Evolutionary conservation across 352 stramenopile genomes (phyloP).

Genomic region (Phytophthora sansomeana): DNA sequence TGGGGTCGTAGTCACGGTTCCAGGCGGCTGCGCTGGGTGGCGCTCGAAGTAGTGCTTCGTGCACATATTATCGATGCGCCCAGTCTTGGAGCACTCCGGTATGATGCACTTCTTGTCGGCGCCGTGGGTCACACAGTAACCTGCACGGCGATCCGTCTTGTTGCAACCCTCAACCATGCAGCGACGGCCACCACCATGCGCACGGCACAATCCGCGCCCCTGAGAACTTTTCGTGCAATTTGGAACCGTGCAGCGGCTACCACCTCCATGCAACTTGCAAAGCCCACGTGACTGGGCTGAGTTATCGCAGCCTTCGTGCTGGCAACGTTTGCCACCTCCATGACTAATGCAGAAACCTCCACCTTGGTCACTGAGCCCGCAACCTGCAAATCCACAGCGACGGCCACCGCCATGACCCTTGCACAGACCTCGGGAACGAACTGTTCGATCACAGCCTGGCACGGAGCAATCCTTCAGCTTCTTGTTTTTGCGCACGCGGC

Average conservation of each 20-base stretch:
- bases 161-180: conserved; percentile 89
- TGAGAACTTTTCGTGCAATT: conserved; percentile 91
- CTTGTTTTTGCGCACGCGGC: conserved; percentile 72
- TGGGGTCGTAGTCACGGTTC: conserved; percentile 43
- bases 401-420: conserved; percentile 82
- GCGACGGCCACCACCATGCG: conserved; percentile 81
- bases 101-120: conserved; percentile 86
- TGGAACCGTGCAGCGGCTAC: conserved; percentile 77
- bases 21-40: conserved; percentile 59
- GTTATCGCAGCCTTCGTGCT: conserved; percentile 80
- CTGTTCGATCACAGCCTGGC: conserved; percentile 71
- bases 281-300: conserved; percentile 83
- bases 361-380: conserved; percentile 79
- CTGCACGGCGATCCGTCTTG: conserved; percentile 81
- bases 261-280: conserved; percentile 84
- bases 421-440: conserved; percentile 82
- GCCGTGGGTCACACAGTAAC: conserved; percentile 84
- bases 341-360: conserved; percentile 87
- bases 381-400: conserved; percentile 74
- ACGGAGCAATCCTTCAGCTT: conserved; percentile 89
- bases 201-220: conserved; percentile 80
- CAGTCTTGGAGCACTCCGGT: conserved; percentile 83
- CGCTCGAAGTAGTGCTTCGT: conserved; percentile 89
- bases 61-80: conserved; percentile 83
- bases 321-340: conserved; percentile 83